Evolutionary conservation across 495 filamentous ascomycete genomes (phyloP).

Genomic region (Aspergillus leporis): DNA sequence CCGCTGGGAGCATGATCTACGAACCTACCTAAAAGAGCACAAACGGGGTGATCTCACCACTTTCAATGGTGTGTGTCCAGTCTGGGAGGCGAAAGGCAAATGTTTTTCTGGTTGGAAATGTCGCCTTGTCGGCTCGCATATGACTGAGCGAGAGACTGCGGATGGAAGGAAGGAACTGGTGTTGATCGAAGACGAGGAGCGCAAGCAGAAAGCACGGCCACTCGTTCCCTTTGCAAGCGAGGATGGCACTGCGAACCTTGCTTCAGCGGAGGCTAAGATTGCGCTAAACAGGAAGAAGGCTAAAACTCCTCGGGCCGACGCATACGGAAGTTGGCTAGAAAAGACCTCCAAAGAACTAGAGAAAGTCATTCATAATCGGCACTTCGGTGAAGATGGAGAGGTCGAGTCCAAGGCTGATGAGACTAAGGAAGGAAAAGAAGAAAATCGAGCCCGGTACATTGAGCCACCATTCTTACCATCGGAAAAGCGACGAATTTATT

Average conservation of each 20-base stretch:
- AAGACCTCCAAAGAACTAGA: constrained; percentile 57
- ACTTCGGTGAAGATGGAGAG: constrained; percentile 18
- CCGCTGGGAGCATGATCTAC: constrained; percentile 76
- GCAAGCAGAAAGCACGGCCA: constrained; percentile 41
- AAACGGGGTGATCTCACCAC: constrained; percentile 77
- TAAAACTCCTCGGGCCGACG: constrained; percentile 67
- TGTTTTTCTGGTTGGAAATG: constrained; percentile 91
- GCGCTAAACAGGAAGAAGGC: constrained; percentile 67
- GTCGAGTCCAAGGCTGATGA: constrained; percentile 34
- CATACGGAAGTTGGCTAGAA: constrained; percentile 74
- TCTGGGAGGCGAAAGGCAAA: constrained; percentile 71
- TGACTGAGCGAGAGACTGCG: constrained; percentile 66
- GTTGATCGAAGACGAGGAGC: constrained; percentile 58
- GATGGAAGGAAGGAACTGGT: constrained; percentile 83
- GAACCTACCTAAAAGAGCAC: constrained; percentile 79
- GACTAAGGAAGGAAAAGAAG: constrained; percentile 47
- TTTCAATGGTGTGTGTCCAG: constrained; percentile 73
- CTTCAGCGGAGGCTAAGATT: constrained; percentile 64
- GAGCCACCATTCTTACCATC: constrained; percentile 86
- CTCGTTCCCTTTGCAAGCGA: constrained; percentile 40
- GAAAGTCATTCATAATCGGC: constrained; percentile 41
- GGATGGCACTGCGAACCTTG: constrained; percentile 74
- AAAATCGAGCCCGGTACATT: constrained; percentile 74
- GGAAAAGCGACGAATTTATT: constrained; percentile 91
- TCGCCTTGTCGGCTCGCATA: constrained; percentile 81